phyloP scores from a whole-genome alignment of 2,329 filamentous ascomycete species.

The Juglanconis juglandina region DNA sequence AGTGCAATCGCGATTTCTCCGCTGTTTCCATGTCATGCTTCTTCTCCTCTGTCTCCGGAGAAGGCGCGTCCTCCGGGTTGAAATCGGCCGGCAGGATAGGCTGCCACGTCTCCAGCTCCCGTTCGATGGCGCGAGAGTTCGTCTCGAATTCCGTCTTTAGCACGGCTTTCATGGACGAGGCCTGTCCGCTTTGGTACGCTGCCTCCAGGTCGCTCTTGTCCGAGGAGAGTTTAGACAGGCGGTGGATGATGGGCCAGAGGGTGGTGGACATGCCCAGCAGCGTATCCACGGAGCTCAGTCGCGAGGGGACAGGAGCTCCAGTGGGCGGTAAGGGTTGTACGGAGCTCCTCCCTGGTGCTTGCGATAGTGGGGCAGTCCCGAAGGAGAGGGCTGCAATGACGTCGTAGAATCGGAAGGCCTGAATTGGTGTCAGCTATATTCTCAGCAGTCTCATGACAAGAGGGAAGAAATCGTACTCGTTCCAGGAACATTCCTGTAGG shows the following conservation, averaged over 20 bases:
- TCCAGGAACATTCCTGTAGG: conserved; percentile 57
- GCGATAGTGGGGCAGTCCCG: conserved; percentile 54
- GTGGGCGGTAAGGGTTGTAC: conserved; percentile 45
- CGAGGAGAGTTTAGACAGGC: conserved; percentile 52
- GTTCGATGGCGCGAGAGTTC: conserved; percentile 52
- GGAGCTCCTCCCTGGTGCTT: conserved; percentile 43
- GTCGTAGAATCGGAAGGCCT: conserved; percentile 65
- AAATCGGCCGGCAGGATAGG: conserved; percentile 45
- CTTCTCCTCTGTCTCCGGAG: conserved; percentile 12
- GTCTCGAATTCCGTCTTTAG: conserved; percentile 49
- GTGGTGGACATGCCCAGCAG: conserved; percentile 60
- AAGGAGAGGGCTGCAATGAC: conserved; percentile 62
- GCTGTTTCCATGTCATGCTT: conserved; percentile 22
- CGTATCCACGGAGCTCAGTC: conserved; percentile 51
- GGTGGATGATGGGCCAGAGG: conserved; percentile 62
- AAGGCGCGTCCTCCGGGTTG: conserved; percentile 21
- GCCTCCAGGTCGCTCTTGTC: conserved; percentile 50
- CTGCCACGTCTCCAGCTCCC: conserved; percentile 53
- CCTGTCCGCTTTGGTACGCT: conserved; percentile 34
- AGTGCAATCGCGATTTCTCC: conserved; percentile 45
- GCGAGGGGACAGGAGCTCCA: conserved; percentile 42
- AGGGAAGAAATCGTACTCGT: conserved; percentile 40
- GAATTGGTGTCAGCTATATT: neutral
- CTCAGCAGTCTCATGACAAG: too few species aligned
- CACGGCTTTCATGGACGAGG: conserved; percentile 42